Base-by-base conservation (phyloP, 2,329 filamentous ascomycete species). In the Chaetomium olivaceum region DNA sequence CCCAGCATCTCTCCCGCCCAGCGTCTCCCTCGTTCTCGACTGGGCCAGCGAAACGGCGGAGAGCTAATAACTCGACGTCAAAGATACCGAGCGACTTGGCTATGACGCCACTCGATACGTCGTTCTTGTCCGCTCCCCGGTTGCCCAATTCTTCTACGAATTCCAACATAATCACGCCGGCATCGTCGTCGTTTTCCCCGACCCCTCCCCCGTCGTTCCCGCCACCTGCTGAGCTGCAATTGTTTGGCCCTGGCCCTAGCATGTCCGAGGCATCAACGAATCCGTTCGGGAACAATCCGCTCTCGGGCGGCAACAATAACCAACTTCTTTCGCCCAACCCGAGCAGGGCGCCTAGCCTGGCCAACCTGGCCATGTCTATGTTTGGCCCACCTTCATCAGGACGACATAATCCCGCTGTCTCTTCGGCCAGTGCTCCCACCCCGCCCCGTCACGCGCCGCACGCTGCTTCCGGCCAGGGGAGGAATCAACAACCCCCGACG, bases 31-130 rank as follows among this genome's bases (percentile, higher is more conserved):
- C 79, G 16, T 83, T 87, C 61, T 79, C 83, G 36, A 90, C 87
- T 0, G 90, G 90, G 1, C 82, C 83, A 39, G 84, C 87, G 52
- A 97, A 96, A 81, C 93, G 93, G 79, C 86, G 93, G 68, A 97
- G 96, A 77, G 88, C 89, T 6, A 93, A 89, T 75, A 84, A 84
- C 50, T 85, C 86, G 23, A 78, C 81, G n/a, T 78, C 81, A 39
- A 91, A 91, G 75, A 80, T 96, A 16, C 91, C 92, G 0, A 87
- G 85, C 21, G 88, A 86, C 19, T 78, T 96, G 71, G 85, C 89
- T 8, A 96, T 97, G 93, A 96, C 93, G 1, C 87, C 87, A 63
- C 81, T 95, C 43, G 91, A 95, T 71, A 88, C 86, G 1, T 80
- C 70, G 73, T 84, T 71, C 73, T 80, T 72, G 73, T 78, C 67